Base-by-base conservation (phyloP, 2,329 filamentous ascomycete genomes). In the Calonectria honghensis region DNA sequence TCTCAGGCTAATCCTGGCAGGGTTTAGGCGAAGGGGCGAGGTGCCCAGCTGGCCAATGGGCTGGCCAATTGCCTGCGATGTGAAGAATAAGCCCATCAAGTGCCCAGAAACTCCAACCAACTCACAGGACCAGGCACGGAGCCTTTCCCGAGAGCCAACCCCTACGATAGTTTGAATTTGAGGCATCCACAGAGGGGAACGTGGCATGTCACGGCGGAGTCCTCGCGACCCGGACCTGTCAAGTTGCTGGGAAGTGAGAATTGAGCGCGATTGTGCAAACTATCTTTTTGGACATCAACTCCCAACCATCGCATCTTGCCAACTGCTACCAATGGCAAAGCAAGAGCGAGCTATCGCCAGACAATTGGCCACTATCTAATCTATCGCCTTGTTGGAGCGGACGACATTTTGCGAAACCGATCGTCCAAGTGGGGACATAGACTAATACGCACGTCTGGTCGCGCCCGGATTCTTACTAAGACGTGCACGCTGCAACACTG, bases 381-480 rank as follows among this genome's bases (percentile, higher is more conserved):
- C 10, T 13, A 24, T 5, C 45, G 2, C n/a, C 9, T 20, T 24
- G 20, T 20, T 63, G 57, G 57, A 29, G 37, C n/a, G 45, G 45
- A n/a, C 45, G 24, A 63, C 45, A 24, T 24, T 63, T 61, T 27
- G 35, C 57, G 57, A 63, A 13, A 24, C 13, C 35, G 24, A 41
- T 13, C 6, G 29, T 7, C 20, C 32, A 41, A 41, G 57, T 41
- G 57, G 57, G 24, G 37, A 63, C 57, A 63, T 63, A 63, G 57
- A 63, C 57, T 63, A 63, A 63, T 63, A 39, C 24, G 18, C 45
- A 48, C n/a, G n/a, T 63, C 39, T 24, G 57, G 32, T 41, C n/a
- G 35, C 57, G 57, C 57, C 57, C 57, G 57, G 57, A 31, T 63
- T 63, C 24, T 63, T 35, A 63, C 57, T 63, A 63, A 63, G 57